Conservation (phyloP, 768 basidiomycete species). For the Pleurotus djamor region DNA sequence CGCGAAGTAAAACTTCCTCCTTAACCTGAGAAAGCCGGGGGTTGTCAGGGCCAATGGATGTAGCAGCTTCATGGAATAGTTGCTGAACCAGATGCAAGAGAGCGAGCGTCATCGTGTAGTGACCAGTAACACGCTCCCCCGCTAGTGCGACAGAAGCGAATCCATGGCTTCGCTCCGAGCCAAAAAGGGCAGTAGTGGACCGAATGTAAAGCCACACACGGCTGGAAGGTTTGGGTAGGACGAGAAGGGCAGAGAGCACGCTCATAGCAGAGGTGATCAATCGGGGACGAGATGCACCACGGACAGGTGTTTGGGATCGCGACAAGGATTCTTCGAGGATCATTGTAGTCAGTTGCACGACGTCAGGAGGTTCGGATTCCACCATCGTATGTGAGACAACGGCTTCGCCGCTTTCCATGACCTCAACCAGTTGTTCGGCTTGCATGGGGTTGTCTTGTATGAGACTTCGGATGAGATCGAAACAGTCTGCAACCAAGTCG, state of each 20-base stretch:
- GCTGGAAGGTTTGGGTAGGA: slow-evolving; percentile 71
- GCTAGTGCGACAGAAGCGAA: slow-evolving; percentile 68
- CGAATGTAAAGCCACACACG: slow-evolving; percentile 89
- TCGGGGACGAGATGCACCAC: slow-evolving; percentile 46
- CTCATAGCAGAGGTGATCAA: slow-evolving; percentile 82
- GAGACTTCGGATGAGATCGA: slow-evolving; percentile 78
- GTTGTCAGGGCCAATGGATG: slow-evolving; percentile 52
- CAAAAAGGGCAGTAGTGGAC: slow-evolving; percentile 75
- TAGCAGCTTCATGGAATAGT: slow-evolving; percentile 71
- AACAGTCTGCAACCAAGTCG: slow-evolving; percentile 61
- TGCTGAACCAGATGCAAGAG: slow-evolving; percentile 75
- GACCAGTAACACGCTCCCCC: slow-evolving; percentile 66
- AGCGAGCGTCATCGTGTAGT: slow-evolving; percentile 81
- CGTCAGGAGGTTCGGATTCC: slow-evolving; percentile 58
- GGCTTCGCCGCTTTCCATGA: slow-evolving; percentile 56
- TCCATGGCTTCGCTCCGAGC: slow-evolving; percentile 51
- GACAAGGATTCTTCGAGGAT: slow-evolving; percentile 79
- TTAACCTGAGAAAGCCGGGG: slow-evolving; percentile 69
- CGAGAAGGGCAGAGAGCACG: slow-evolving; percentile 74
- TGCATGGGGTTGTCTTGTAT: slow-evolving; percentile 69
- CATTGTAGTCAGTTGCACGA: slow-evolving; percentile 79
- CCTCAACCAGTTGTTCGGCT: slow-evolving; percentile 62
- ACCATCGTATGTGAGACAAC: slow-evolving; percentile 52
- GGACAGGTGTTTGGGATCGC: slow-evolving; percentile 38
- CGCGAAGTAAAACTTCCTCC: slow-evolving; percentile 81